Evolutionary conservation across 2,329 filamentous ascomycete genomes (phyloP).

Genomic region (Colletotrichum tropicale): DNA sequence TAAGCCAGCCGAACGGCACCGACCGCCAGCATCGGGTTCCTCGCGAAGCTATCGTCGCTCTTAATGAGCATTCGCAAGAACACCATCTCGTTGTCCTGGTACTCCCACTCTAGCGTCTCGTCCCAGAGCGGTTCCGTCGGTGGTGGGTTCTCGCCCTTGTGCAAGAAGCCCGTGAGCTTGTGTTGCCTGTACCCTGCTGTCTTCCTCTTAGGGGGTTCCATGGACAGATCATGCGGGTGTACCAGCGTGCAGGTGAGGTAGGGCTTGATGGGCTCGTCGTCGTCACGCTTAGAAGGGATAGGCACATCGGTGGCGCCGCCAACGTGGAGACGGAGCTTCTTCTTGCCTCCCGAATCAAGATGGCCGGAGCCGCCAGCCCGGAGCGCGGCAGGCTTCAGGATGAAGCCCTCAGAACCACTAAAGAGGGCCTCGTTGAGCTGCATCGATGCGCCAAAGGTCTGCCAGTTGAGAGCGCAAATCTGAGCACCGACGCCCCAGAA

Average conservation of each 20-base stretch:
- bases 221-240: slow-evolving; percentile 57
- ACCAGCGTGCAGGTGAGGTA: slow-evolving; percentile 70
- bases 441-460: slow-evolving; percentile 68
- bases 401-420: slow-evolving; percentile 66
- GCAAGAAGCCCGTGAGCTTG: slow-evolving; percentile 57
- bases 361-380: slow-evolving; percentile 59
- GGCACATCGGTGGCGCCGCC: slow-evolving; percentile 68
- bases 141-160: slow-evolving; percentile 62
- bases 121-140: slow-evolving; percentile 69
- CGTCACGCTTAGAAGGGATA: slow-evolving; percentile 52
- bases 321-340: slow-evolving; percentile 60
- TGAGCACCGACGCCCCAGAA: slow-evolving; percentile 74
- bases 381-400: slow-evolving; percentile 67
- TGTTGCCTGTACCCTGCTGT: slow-evolving; percentile 65
- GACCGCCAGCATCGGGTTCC: slow-evolving; percentile 67
- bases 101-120: slow-evolving; percentile 70
- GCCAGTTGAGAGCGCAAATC: slow-evolving; percentile 74
- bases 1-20: slow-evolving; percentile 65
- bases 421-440: slow-evolving; percentile 74
- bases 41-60: slow-evolving; percentile 66
- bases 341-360: slow-evolving; percentile 44
- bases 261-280: slow-evolving; percentile 57
- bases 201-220: slow-evolving; percentile 63
- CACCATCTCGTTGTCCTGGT: slow-evolving; percentile 68
- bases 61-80: slow-evolving; percentile 71